phyloP scores from a whole-genome alignment of 495 filamentous ascomycete species.

The Xylaria telfairii region DNA sequence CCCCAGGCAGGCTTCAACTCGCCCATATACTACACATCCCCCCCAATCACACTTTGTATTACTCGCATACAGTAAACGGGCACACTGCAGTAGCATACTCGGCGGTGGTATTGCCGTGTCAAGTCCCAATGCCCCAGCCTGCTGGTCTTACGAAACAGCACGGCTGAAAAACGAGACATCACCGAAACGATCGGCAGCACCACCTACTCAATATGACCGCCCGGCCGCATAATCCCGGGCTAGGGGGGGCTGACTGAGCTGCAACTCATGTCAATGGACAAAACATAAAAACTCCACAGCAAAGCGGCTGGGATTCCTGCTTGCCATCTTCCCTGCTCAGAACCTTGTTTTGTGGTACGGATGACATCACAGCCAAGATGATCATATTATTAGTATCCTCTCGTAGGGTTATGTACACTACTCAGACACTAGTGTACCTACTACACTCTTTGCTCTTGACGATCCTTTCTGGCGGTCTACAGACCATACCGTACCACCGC shows the following conservation, averaged over 20 bases:
- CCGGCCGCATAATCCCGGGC: background rate
- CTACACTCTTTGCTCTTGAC: background rate
- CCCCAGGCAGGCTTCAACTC: conserved; percentile 2
- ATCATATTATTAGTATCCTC: background rate
- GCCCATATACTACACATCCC: background rate
- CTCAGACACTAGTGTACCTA: background rate
- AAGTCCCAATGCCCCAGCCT: background rate
- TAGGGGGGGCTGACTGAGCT: background rate
- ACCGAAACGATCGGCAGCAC: conserved; percentile 19
- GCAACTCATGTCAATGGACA: conserved; percentile 3
- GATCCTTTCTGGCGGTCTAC: conserved; percentile 21
- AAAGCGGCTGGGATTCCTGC: conserved; percentile 9
- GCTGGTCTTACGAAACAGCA: background rate
- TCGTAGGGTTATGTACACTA: background rate
- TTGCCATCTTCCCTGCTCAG: conserved; percentile 1
- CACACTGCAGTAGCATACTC: background rate
- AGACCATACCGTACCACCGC: background rate
- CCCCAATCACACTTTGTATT: background rate
- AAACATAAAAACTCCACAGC: conserved; percentile 4
- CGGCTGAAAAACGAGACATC: conserved; percentile 14
- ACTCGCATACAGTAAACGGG: background rate
- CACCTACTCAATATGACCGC: conserved; percentile 15
- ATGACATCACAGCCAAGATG: conserved; percentile 21
- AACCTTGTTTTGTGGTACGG: conserved; percentile 14
- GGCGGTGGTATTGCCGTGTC: background rate